A percentile compares a stretch with the other conserved stretches of the same genome.
These are phyloP conservation scores for Chaetomium strumarium DNA, from an alignment of 2,329 filamentous ascomycete species.

Conservation along the genomic window DNA sequence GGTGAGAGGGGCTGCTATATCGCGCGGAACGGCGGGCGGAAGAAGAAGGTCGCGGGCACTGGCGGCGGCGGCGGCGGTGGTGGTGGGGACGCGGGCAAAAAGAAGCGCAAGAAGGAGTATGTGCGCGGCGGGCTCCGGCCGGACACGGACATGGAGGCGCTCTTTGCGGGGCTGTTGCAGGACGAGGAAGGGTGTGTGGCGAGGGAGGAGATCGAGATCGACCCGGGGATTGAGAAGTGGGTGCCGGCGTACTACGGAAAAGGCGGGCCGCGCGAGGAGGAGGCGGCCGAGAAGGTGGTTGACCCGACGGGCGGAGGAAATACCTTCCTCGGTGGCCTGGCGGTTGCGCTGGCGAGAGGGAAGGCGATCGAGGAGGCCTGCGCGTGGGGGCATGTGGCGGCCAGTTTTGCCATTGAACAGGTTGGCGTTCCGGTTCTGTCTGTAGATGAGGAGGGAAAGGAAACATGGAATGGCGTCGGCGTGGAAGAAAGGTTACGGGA, in stretches of 20 bases:
- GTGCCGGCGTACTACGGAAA: conserved; percentile 22
- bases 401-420: conserved; percentile 92
- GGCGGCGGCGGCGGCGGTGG: conserved; percentile 18
- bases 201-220: conserved; percentile 54
- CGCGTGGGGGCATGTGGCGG: conserved; percentile 72
- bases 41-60: conserved; percentile 29
- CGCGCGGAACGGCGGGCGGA: conserved; percentile 51
- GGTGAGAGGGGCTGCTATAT: conserved; percentile 68
- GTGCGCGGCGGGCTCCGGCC: conserved; percentile 47
- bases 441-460: conserved; percentile 38
- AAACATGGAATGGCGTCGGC: conserved; percentile 56
- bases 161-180: conserved; percentile 54
- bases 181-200: conserved; percentile 48
- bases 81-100: conserved; percentile 13
- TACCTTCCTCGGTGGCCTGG: conserved; percentile 65
- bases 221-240: conserved; percentile 39
- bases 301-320: conserved; percentile 96
- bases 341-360: conserved; percentile 54
- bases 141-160: conserved; percentile 57
- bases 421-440: conserved; percentile 68
- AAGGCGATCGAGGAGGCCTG: conserved; percentile 63
- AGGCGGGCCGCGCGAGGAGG: neutral
- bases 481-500: conserved; percentile 48
- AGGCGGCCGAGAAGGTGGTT: conserved; percentile 51
- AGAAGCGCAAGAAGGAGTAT: conserved; percentile 20